Percentiles rank a stretch among this genome's conserved stretches.
Evolutionary conservation across 768 basidiomycete species (phyloP).

Genomic region (Lentinula raphanica): DNA sequence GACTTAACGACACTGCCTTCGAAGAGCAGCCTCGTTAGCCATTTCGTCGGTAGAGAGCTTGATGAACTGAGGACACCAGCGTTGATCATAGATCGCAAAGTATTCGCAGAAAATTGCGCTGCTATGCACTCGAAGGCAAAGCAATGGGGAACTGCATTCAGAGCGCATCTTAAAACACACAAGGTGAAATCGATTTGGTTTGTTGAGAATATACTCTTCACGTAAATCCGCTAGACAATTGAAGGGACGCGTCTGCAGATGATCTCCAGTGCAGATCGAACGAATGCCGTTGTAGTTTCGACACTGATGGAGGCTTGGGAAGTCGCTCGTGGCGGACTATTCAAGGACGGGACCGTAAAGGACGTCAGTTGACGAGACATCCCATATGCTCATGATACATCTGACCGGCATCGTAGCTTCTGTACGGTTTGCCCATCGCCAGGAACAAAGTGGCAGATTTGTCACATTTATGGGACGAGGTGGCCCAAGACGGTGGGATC

Average conservation of each 20-base stretch:
- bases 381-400: background rate
- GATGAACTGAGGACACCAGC: constrained; percentile 68
- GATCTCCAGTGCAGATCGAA: constrained; percentile 44
- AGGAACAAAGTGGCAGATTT: constrained; percentile 71
- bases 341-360: constrained; percentile 67
- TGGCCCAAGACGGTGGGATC: constrained; percentile 49
- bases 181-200: constrained; percentile 42
- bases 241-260: constrained; percentile 75
- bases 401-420: constrained; percentile 42
- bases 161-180: constrained; percentile 83
- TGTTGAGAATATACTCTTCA: background rate
- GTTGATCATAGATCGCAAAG: constrained; percentile 65
- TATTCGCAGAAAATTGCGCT: constrained; percentile 71
- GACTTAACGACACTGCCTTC: constrained; percentile 33
- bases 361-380: constrained; percentile 48
- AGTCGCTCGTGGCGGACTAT: constrained; percentile 59
- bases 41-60: constrained; percentile 56
- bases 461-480: constrained; percentile 49
- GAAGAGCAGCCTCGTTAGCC: constrained; percentile 44
- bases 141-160: constrained; percentile 64
- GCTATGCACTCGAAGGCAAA: constrained; percentile 64
- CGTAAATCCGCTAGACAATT: constrained; percentile 47
- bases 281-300: constrained; percentile 69
- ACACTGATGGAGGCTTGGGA: constrained; percentile 81
- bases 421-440: constrained; percentile 74